Evolutionary conservation across 2,329 filamentous ascomycete species (phyloP), one percentile per base, ranked within the genome.

Genomic region (Arthrobotrys sphaeroides): DNA sequence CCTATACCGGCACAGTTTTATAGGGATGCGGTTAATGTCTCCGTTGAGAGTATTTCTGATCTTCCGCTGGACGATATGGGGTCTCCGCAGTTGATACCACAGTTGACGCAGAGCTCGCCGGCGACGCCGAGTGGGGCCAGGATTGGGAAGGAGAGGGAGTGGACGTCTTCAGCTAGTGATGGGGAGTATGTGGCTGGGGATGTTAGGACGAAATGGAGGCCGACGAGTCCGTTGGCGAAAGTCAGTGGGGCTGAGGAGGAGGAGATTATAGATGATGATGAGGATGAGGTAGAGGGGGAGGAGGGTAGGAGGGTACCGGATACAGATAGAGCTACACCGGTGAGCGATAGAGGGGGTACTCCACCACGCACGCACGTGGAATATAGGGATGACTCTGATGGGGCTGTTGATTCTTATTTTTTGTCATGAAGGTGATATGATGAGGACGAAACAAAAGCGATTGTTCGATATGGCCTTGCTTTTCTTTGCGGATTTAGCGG

Each of bases 61-160:
- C 40, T n/a, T 24, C 51, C 12, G 10, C 55, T 42, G 31, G 76
- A 53, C 47, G 53, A 62, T 26, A 45, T 40, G 22, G 57, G 45
- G 28, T 69, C 70, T 20, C 64, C 65, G n/a, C 49, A 49, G 10
- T 38, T 74, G 28, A 16, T 43, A 9, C 55, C 49, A 57, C 77
- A 57, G 55, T 26, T 73, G 10, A 73, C 74, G 9, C 74, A 73
- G 28, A 76, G 78, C 51, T 78, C 78, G 12, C 78, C 78, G 22
- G 65, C 78, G 13, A 78, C 78, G n/a, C 77, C 77, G 0, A 78
- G 59, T 61, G 78, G 42, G 62, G 49, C 47, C 40, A 70, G 55
- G 5, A 60, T 20, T 33, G 16, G 47, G 55, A 73, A 59, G 53
- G 70, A 49, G 42, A 75, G 78, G 31, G 66, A 66, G 2, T 75